Conservation (phyloP, 169 alveolate species). For the Babesia bovis region DNA sequence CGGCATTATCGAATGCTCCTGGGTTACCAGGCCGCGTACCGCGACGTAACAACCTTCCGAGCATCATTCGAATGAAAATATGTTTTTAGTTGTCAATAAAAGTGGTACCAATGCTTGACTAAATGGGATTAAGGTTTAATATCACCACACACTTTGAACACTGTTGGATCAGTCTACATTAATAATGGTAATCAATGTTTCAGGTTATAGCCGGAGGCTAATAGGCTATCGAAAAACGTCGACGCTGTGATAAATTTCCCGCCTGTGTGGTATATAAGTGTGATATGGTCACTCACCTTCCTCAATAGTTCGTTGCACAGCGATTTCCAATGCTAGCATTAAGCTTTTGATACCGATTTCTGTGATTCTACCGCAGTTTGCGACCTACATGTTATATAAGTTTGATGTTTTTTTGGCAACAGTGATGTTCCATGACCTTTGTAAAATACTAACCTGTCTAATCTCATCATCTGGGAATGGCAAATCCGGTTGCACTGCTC, state of each 20-base stretch:
- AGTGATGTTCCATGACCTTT: not conserved
- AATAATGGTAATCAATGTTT: not conserved
- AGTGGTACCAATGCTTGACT: too few relatives aligned
- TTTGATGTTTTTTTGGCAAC: not conserved
- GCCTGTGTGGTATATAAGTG: constrained; percentile 29
- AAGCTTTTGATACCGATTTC: constrained; percentile 61
- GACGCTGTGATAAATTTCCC: constrained; percentile 22
- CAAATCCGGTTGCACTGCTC: constrained; percentile 4
- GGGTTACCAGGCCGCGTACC: constrained; percentile 16
- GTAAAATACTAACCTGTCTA: constrained; percentile 22
- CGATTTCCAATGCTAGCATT: constrained; percentile 65
- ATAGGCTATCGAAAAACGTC: constrained; percentile 61
- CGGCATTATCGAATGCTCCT: constrained; percentile 4
- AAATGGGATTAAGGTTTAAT: too few relatives aligned
- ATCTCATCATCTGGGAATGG: constrained; percentile 52
- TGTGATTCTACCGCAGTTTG: constrained; percentile 44
- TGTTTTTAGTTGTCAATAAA: too few relatives aligned
- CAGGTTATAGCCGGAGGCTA: constrained; percentile 55
- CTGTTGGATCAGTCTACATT: not conserved
- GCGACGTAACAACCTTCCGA: not conserved
- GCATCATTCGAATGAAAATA: too few relatives aligned
- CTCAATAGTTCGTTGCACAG: constrained; percentile 44
- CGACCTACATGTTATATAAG: constrained; percentile 28
- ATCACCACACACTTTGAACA: too few relatives aligned
- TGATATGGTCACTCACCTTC: constrained; percentile 21